Conservation (phyloP, 1,139 yeast genomes). For the Debaryomyces singareniensis region DNA sequence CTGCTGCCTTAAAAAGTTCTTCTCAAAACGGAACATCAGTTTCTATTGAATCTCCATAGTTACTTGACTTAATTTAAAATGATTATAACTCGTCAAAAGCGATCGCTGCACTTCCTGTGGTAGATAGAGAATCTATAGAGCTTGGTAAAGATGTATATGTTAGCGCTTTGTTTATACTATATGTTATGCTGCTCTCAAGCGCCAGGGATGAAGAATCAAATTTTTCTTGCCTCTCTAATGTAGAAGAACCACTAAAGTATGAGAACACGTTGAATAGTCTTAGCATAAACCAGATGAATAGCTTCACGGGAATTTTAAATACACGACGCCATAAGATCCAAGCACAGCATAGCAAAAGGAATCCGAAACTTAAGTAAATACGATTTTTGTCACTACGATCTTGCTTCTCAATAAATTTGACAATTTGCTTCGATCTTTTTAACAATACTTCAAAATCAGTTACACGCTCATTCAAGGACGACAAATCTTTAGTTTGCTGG, state of each 20-base stretch:
- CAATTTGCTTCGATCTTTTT: conserved; percentile 49
- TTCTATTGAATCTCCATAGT: conserved; percentile 31
- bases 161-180: no score
- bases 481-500: conserved; percentile 49
- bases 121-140: background rate
- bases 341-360: conserved; percentile 46
- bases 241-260: conserved; percentile 14
- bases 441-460: conserved; percentile 50
- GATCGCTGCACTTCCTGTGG: background rate
- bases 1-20: conserved; percentile 74
- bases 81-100: background rate
- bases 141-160: background rate
- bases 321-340: conserved; percentile 67
- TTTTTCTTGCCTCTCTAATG: no score
- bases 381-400: conserved; percentile 56
- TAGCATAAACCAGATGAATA: conserved; percentile 54
- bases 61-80: background rate
- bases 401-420: conserved; percentile 60
- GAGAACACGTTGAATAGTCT: conserved; percentile 38
- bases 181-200: no score
- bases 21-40: conserved; percentile 52
- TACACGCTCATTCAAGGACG: conserved; percentile 44
- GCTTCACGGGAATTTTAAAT: conserved; percentile 47
- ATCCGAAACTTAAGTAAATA: conserved; percentile 53
- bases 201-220: no score